Evolutionary conservation across 2,329 filamentous ascomycete species (phyloP).

Genomic region (Ascochyta viciae-villosae): DNA sequence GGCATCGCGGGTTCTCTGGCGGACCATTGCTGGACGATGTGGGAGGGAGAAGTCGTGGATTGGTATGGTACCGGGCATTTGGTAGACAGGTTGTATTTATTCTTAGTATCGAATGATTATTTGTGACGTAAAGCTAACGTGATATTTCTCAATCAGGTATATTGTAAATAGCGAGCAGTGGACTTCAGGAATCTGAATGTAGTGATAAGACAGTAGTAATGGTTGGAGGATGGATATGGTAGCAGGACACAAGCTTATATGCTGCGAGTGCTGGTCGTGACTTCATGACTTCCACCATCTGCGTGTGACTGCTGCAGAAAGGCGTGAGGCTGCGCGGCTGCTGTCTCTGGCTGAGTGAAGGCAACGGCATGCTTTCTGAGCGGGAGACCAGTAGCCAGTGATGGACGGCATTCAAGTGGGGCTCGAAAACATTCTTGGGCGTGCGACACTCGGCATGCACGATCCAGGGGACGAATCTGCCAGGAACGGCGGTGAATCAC

Average conservation of each 20-base stretch:
- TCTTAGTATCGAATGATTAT: slow-evolving; percentile 7
- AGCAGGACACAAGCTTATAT: neutral
- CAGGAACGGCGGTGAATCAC: neutral
- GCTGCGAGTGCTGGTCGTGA: neutral
- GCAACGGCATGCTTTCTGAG: slow-evolving; percentile 10
- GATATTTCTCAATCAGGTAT: slow-evolving; percentile 6
- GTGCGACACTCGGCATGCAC: slow-evolving; percentile 7
- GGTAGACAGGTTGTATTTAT: neutral
- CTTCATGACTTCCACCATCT: slow-evolving; percentile 1
- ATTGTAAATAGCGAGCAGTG: neutral
- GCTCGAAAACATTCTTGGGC: neutral
- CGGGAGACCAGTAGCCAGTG: slow-evolving; percentile 14
- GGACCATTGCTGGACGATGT: slow-evolving; percentile 24
- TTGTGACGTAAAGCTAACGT: slow-evolving; percentile 18
- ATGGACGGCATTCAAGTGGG: slow-evolving; percentile 10
- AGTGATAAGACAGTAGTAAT: neutral
- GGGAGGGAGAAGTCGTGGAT: neutral
- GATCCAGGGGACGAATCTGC: slow-evolving; percentile 1
- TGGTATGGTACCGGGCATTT: slow-evolving; percentile 6
- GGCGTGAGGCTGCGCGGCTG: slow-evolving; percentile 7
- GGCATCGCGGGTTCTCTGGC: slow-evolving; percentile 31
- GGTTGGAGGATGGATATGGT: neutral
- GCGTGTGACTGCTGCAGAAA: slow-evolving; percentile 2
- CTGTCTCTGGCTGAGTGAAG: slow-evolving; percentile 5
- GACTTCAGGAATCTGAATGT: neutral